phyloP scores from a whole-genome alignment of 2,329 filamentous ascomycete genomes.

The Teratosphaeria nubilosa region DNA sequence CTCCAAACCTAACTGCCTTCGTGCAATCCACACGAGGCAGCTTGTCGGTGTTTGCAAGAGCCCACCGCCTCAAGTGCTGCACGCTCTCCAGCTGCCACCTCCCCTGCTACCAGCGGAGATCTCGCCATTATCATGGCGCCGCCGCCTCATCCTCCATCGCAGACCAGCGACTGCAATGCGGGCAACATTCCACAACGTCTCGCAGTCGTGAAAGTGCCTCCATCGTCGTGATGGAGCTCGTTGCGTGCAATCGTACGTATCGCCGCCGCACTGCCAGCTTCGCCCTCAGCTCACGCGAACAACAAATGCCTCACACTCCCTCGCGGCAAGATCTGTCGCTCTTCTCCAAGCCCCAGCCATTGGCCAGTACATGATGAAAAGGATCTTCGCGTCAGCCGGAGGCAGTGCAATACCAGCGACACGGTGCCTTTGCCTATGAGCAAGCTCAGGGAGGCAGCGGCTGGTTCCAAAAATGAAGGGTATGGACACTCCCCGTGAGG shows the following conservation, averaged over 20 bases:
- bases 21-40: neutral
- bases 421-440: slow-evolving; percentile 56
- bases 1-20: neutral
- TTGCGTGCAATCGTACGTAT: neutral
- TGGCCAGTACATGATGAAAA: neutral
- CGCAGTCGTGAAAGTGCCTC: neutral
- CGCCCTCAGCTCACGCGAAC: neutral
- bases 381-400: slow-evolving; percentile 57
- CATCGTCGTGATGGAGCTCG: neutral
- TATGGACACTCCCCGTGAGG: slow-evolving; percentile 62
- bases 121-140: neutral
- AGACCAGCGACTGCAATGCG: neutral
- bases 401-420: slow-evolving; percentile 68
- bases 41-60: neutral
- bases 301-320: neutral
- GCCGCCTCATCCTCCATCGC: neutral
- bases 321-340: neutral
- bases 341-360: neutral
- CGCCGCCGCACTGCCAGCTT: neutral
- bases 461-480: slow-evolving; percentile 64
- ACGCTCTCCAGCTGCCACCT: neutral
- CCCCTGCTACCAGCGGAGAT: neutral
- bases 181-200: neutral
- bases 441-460: slow-evolving; percentile 59
- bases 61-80: neutral